Conservation (phyloP, 2,329 filamentous ascomycete species). For the Tolypocladium tundrense region DNA sequence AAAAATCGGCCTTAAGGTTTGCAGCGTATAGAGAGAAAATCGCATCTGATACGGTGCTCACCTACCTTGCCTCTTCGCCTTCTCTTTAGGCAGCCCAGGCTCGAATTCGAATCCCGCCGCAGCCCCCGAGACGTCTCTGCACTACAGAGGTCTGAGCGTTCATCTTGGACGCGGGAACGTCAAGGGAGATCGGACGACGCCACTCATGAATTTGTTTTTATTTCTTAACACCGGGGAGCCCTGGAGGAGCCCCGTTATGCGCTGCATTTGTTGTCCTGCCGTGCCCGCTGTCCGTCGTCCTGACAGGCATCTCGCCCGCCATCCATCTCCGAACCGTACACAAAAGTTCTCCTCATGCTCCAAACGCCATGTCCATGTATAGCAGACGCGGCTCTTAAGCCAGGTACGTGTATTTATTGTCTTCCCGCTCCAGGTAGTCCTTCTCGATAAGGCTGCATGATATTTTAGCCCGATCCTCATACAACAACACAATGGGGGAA, state of each 20-base stretch:
- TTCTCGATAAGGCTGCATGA: constrained; percentile 72
- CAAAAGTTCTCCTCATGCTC: not conserved
- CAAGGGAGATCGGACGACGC: not conserved
- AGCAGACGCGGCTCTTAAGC: constrained; percentile 22
- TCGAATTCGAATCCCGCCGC: too few relatives aligned
- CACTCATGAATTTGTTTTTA: not conserved
- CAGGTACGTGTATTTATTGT: constrained; percentile 60
- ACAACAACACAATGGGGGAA: not conserved
- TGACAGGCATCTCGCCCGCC: not conserved
- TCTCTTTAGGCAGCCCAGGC: too few relatives aligned
- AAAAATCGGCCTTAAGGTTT: too few relatives aligned
- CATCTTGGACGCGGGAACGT: not conserved
- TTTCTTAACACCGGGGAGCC: too few relatives aligned
- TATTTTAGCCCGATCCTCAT: not conserved
- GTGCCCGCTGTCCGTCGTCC: not conserved
- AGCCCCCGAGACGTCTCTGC: too few relatives aligned
- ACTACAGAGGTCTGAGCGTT: too few relatives aligned
- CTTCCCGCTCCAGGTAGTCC: constrained; percentile 80
- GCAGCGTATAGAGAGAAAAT: too few relatives aligned
- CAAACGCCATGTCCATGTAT: not conserved
- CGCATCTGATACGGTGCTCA: too few relatives aligned
- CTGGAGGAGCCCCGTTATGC: not conserved
- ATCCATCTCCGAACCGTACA: not conserved
- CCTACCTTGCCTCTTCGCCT: too few relatives aligned
- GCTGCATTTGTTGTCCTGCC: not conserved